Percentiles rank a stretch among this genome's conserved stretches.
phyloP scores from a whole-genome alignment of 345 rosid species.

The Corymbia maculata region DNA sequence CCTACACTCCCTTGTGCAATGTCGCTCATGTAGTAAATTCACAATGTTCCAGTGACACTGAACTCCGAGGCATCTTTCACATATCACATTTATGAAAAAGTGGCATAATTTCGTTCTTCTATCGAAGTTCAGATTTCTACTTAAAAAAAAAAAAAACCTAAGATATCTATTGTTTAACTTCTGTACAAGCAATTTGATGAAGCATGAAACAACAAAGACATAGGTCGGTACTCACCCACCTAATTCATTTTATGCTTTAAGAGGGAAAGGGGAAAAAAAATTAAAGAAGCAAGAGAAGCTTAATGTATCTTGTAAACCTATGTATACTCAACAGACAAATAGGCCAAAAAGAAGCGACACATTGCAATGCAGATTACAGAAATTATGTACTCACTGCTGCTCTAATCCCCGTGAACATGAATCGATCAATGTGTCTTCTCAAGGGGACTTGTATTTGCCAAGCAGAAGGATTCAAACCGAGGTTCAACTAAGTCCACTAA shows the following conservation, averaged over 20 bases:
- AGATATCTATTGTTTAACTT: neutral
- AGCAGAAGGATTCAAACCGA: slow-evolving; percentile 68
- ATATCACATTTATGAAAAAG: neutral
- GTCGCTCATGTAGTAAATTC: neutral
- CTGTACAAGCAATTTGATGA: slow-evolving; percentile 6
- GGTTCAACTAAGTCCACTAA: slow-evolving; percentile 82
- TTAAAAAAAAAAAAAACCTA: neutral
- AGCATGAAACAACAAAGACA: neutral
- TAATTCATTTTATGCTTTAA: neutral
- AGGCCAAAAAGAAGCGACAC: neutral
- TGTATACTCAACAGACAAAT: neutral
- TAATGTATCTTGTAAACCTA: neutral
- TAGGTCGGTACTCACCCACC: neutral
- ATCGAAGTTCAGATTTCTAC: neutral
- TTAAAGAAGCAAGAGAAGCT: neutral
- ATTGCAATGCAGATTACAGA: neutral
- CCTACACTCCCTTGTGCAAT: neutral
- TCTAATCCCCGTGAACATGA: neutral
- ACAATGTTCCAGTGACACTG: neutral
- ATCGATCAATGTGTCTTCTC: neutral
- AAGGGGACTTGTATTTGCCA: slow-evolving; percentile 27
- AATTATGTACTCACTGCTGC: neutral
- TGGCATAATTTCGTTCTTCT: neutral
- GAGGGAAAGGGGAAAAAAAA: neutral
- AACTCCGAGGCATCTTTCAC: neutral